These are phyloP conservation scores for Cornus kousa DNA, from an alignment of 148 eudicot species.

Conservation along the genomic window DNA sequence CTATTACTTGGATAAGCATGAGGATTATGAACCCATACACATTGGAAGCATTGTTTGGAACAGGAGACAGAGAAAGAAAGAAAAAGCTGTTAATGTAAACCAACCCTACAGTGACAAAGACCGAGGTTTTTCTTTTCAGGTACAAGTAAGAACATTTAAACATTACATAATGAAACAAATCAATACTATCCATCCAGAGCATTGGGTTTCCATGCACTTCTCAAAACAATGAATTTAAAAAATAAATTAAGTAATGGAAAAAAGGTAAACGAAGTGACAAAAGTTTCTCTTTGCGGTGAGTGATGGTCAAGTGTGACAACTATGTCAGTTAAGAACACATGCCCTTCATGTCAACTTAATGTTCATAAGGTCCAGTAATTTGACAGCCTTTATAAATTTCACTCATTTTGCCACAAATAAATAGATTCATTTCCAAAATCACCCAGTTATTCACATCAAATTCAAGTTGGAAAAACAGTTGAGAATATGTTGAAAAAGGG, in stretches of 20 bases:
- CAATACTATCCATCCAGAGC: neutral
- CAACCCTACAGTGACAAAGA: neutral
- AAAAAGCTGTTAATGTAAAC: neutral
- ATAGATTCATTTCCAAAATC: neutral
- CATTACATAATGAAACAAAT: neutral
- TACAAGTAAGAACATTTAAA: neutral
- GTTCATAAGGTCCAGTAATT: neutral
- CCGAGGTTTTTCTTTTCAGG: neutral
- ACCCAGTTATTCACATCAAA: neutral
- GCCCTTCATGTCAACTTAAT: neutral
- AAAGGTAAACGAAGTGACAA: no score
- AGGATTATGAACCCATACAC: neutral
- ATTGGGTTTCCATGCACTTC: neutral
- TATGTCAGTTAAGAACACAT: neutral
- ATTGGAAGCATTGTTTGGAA: neutral
- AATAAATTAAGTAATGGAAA: no score
- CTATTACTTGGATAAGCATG: neutral
- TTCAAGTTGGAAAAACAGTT: neutral
- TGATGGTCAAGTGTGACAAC: neutral
- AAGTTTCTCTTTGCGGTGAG: neutral
- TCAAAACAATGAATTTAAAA: neutral
- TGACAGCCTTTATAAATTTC: neutral
- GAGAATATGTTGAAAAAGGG: neutral
- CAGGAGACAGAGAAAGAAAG: neutral
- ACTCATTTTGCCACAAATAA: neutral